Base-by-base conservation (phyloP, 768 basidiomycete genomes). In the Pleurotus pulmonarius region DNA sequence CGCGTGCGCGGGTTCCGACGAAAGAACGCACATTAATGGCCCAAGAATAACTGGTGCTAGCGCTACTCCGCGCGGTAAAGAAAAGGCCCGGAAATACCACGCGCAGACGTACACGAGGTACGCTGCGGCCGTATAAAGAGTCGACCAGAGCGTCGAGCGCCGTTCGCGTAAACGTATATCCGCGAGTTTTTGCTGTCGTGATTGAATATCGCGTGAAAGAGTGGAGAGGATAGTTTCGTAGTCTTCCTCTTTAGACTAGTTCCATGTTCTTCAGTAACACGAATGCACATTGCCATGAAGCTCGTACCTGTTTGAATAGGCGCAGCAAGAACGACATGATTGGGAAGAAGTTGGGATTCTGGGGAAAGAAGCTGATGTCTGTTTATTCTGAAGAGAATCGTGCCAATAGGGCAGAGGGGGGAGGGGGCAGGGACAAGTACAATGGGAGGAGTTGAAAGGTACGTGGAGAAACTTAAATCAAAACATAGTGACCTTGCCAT, bases 161-260 rank as follows among this genome's bases (percentile, higher is more conserved):
- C 90, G 82, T 70, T 96, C 92, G 41, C 93, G 83, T 55, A 91
- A 72, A n/a, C 90, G 85, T 60, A 96, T 89, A 66, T 92, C 92
- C 1, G 87, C 83, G 13, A 94, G 81, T 57, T 82, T 79, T 41
- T 82, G 76, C 70, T 90, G 87, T 12, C 88, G 83, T 59, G 87
- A 84, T 65, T 85, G 81, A 56, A 94, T 87, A 64, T 88, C 82
- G 20, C 73, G 68, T 7, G 86, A 85, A 53, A 94, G 78, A 45
- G 74, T 69, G 20, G 86, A 79, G 25, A 94, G 82, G 56, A 90
- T 71, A 18, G 85, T 78, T 64, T 92, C 90, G 66, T 88, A 92
- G 73, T 94, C 87, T 62, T 91, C 88, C 15, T 86, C 79, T 41
- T 74, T 70, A 81, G 58, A 60, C 56, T 16, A 41, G 49, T 13